phyloP scores from a whole-genome alignment of 345 rosid genomes.

The Hibiscus syriacus region DNA sequence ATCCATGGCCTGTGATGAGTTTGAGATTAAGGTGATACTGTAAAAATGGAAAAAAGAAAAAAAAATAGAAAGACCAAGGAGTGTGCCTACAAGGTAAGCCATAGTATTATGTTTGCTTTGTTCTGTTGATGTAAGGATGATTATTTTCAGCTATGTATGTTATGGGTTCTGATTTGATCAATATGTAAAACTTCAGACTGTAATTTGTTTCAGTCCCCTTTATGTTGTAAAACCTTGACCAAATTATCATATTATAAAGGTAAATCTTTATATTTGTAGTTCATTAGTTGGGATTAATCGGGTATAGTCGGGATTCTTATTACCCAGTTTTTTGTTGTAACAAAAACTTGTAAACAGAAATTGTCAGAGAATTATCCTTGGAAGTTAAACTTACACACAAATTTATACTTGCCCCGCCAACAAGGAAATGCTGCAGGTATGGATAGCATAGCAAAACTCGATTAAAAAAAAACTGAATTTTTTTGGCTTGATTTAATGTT shows the following conservation, averaged over 20 bases:
- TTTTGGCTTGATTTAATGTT: no score
- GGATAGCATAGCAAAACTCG: no score
- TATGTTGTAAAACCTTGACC: not conserved
- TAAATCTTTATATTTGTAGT: not conserved
- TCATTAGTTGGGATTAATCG: not conserved
- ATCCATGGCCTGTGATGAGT: conserved; percentile 81
- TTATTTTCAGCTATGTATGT: not conserved
- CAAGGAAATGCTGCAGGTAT: no score
- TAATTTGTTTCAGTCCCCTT: conserved; percentile 4
- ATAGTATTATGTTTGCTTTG: conserved; percentile 5
- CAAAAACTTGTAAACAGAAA: no score
- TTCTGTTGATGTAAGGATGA: not conserved
- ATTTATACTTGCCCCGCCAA: no score
- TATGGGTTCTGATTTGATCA: not conserved
- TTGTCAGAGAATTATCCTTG: no score
- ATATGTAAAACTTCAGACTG: not conserved
- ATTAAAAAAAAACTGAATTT: no score
- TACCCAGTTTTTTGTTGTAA: no score
- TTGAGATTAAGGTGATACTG: conserved; percentile 35
- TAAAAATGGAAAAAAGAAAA: not conserved
- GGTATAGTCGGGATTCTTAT: not conserved
- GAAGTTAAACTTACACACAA: no score
- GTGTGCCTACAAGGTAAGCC: conserved; percentile 7
- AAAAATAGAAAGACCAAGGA: not conserved
- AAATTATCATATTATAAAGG: not conserved